Conservation (phyloP, 78 protist species). For the Paulinella micropora region DNA sequence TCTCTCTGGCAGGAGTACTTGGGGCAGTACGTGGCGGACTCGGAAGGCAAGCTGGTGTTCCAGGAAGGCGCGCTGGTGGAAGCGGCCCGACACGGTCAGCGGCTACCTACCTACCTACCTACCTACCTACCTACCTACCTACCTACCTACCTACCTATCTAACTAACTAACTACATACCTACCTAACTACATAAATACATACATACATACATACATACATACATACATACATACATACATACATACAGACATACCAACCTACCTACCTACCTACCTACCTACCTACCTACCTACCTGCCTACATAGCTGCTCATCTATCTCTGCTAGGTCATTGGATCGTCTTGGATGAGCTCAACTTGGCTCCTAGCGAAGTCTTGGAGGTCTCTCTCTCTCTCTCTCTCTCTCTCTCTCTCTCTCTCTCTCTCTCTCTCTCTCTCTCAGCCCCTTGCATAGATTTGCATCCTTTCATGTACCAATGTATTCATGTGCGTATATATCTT, state of each 20-base stretch:
- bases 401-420: neutral
- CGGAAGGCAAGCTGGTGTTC: conserved; percentile 33
- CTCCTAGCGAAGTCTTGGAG: conserved; percentile 98
- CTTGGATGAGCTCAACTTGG: conserved; percentile 97
- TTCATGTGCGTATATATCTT: neutral
- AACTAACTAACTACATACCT: too few species aligned
- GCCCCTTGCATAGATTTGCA: neutral
- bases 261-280: too few species aligned
- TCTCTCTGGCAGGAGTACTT: neutral
- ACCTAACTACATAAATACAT: too few species aligned
- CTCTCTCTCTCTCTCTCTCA: neutral
- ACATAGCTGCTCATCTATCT: too few species aligned
- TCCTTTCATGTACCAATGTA: neutral
- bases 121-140: too few species aligned
- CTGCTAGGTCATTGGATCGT: conserved; percentile 73
- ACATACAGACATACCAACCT: too few species aligned
- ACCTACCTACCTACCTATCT: too few species aligned
- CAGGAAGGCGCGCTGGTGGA: conserved; percentile 77
- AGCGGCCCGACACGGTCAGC: conserved; percentile 85
- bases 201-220: too few species aligned
- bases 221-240: too few species aligned
- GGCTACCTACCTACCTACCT: too few species aligned
- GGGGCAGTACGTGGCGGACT: conserved; percentile 74
- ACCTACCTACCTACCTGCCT: too few species aligned
- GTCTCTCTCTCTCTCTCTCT: conserved; percentile 47